Base-by-base conservation (phyloP, 106 monocot species). In the Amphibolis antarctica region DNA sequence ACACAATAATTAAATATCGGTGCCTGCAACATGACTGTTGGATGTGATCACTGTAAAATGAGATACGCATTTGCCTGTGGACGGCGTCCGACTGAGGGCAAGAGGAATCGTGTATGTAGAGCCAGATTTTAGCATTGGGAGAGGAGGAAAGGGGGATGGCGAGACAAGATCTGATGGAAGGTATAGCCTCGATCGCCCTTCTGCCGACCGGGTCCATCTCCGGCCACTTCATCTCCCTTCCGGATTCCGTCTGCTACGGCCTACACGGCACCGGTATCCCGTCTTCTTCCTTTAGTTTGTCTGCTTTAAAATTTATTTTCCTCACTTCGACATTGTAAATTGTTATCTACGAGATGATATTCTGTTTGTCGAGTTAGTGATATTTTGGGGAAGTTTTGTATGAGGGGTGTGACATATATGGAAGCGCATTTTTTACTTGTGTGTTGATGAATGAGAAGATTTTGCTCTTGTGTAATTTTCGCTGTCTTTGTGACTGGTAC, bases 141-240 rank as follows among this genome's bases (percentile, higher is more conserved):
- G 48, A 28, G 28, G 13, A 27, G 56, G 28, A 13, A 27, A 11
- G 56, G 23, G 12, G 15, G 65, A 52, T 46, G 66, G 42, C 11
- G 62, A 48, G 31, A 17, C 56, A 22, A 68, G 61, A 59, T 65
- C 46, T 44, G 25, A 94, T 94, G 88, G 88, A 86, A 59, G 93
- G 89, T 48, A 76, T 94, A 42, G 93, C 89, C 14, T 89, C 93
- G 10, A 80, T 94, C 12, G 93, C 89, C 51, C 69, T 94, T 29
- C 78, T 94, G 22, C 93, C 83, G 0, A 60, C 49, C 51, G 93
- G 93, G 3, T 78, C 88, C 47, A 75, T 94, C 69, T 86, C 88
- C 23, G 93, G 93, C 27, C 93, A 94, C 47, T 94, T 94, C 77
- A 76, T 94, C 29, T 67, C 59, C 17, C 72, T 94, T 25, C 89